A percentile compares a stretch with the other conserved stretches of the same genome.
Conservation (phyloP, 1,284 basidiomycete genomes). For the Clitocybe nebularis region DNA sequence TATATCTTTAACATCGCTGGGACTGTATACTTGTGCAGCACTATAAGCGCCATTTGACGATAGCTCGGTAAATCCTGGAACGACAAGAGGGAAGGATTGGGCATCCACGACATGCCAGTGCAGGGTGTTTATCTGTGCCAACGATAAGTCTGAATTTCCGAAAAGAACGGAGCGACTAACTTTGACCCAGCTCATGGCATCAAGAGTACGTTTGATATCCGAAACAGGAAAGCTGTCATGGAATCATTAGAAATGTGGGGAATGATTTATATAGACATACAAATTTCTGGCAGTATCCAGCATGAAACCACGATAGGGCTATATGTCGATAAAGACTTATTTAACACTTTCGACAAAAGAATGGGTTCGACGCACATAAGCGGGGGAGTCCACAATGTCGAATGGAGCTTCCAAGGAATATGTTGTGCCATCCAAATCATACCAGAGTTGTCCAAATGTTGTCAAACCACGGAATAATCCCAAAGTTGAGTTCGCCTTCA, state of each 20-base stretch:
- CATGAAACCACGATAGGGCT: constrained; percentile 72
- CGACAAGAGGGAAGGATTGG: constrained; percentile 72
- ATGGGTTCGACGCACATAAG: constrained; percentile 44
- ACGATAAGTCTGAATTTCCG: constrained; percentile 2
- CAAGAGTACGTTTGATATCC: constrained; percentile 65
- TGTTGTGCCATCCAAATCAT: constrained; percentile 40
- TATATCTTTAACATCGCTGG: constrained; percentile 58
- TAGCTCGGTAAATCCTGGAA: constrained; percentile 62
- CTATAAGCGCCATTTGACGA: constrained; percentile 71
- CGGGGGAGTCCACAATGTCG: constrained; percentile 51
- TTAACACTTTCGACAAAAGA: constrained; percentile 1
- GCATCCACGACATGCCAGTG: constrained; percentile 82
- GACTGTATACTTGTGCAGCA: constrained; percentile 50
- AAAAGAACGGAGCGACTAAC: constrained; percentile 42
- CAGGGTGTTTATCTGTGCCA: constrained; percentile 58
- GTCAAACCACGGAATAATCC: constrained; percentile 74
- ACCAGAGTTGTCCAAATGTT: constrained; percentile 74
- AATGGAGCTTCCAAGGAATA: constrained; percentile 55
- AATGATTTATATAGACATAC: constrained; percentile 18
- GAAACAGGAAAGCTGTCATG: constrained; percentile 54
- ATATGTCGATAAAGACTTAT: constrained; percentile 9
- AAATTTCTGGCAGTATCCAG: constrained; percentile 58
- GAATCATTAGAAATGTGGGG: too few species aligned
- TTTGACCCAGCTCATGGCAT: constrained; percentile 81
- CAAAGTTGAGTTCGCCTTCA: constrained; percentile 64